phyloP scores from a whole-genome alignment of 352 stramenopile species.

The Peronospora belbahrii region DNA sequence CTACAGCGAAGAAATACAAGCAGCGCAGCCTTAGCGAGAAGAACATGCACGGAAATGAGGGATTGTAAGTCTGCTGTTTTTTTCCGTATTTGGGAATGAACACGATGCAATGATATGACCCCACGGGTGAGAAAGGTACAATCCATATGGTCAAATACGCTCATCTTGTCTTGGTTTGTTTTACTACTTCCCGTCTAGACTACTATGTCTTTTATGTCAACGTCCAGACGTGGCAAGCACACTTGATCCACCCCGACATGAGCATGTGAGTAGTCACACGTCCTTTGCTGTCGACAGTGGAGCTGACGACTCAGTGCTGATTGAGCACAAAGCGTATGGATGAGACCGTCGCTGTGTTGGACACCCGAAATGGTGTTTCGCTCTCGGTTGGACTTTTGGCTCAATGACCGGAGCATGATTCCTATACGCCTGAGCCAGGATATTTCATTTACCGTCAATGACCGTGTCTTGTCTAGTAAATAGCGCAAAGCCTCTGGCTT shows the following conservation, averaged over 20 bases:
- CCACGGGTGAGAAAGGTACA: conserved; percentile 14
- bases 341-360: too few relatives aligned
- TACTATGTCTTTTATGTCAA: neutral
- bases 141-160: conserved; percentile 12
- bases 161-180: conserved; percentile 1
- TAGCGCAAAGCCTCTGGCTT: too few relatives aligned
- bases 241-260: conserved; percentile 73
- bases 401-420: too few relatives aligned
- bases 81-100: neutral
- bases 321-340: too few relatives aligned
- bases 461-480: too few relatives aligned
- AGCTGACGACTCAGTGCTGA: too few relatives aligned
- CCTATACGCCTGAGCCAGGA: too few relatives aligned
- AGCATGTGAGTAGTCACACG: too few relatives aligned
- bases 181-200: conserved; percentile 4
- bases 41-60: neutral
- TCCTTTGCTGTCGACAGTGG: too few relatives aligned
- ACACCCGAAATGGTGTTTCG: too few relatives aligned
- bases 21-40: conserved; percentile 6
- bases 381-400: too few relatives aligned
- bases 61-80: neutral
- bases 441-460: too few relatives aligned
- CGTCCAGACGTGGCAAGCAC: conserved; percentile 62
- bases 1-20: conserved; percentile 13
- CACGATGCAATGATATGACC: neutral